phyloP scores from a whole-genome alignment of 192 early-diverging fungal genomes.

The Entomortierella parvispora region DNA sequence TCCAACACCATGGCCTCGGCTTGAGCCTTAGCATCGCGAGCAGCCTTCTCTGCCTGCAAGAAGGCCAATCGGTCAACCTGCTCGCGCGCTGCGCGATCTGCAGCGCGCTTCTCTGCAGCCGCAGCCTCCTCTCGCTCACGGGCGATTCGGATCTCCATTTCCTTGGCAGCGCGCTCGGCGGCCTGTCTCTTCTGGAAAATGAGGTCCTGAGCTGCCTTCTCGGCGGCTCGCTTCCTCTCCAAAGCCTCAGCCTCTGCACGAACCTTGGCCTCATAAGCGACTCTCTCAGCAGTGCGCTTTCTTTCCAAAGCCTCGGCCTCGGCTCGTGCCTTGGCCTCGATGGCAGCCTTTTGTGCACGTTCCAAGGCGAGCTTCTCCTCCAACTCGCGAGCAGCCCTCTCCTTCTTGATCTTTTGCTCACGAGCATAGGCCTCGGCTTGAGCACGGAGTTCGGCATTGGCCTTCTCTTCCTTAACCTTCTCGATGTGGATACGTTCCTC shows the following conservation, averaged over 20 bases:
- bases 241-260: constrained; percentile 6
- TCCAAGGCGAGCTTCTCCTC: background rate
- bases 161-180: constrained; percentile 13
- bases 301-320: background rate
- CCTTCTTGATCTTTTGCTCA: constrained; percentile 9
- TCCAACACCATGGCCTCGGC: constrained; percentile 2
- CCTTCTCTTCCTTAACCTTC: constrained; percentile 7
- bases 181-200: constrained; percentile 3
- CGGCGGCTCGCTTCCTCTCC: background rate
- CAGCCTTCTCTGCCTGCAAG: background rate
- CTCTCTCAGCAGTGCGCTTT: constrained; percentile 5
- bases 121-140: constrained; percentile 16
- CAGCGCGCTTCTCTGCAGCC: constrained; percentile 7
- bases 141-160: constrained; percentile 12
- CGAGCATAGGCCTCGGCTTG: background rate
- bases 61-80: background rate
- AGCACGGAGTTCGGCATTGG: background rate
- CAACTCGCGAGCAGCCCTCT: constrained; percentile 2
- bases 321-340: background rate
- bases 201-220: background rate
- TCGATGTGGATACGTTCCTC: constrained; percentile 12
- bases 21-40: constrained; percentile 7
- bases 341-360: background rate
- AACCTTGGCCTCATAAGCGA: constrained; percentile 5
- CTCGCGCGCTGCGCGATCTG: constrained; percentile 5